Evolutionary conservation across 371 early-diverging fungal genomes (phyloP), one percentile per base, ranked within the genome.

Genomic region (Phascolomyces articulosus): DNA sequence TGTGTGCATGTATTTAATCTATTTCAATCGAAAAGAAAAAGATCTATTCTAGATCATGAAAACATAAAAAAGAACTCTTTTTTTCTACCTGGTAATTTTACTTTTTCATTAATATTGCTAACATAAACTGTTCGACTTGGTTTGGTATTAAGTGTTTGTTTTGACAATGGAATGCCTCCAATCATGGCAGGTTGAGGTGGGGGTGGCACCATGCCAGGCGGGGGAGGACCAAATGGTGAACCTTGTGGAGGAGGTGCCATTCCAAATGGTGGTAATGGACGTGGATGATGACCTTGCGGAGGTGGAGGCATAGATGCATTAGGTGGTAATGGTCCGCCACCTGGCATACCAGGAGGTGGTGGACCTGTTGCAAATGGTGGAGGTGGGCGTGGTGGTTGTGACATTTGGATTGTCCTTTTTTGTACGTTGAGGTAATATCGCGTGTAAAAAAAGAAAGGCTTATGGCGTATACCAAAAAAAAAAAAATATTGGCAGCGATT

Each of bases 61-160:
- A 31, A 31, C 3, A 31, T 31, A 31, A 31, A 31, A 31, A 6
- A 31, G 31, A 6, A 31, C 10, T 44, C 16, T 20, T 15, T 20
- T 8, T 27, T 7, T n/a, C 31, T 76, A 93, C 92, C 92, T 67
- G 85, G 79, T 60, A 93, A 80, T 63, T 93, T 91, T 56, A 95
- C 87, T 74, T 94, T 92, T 70, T 95, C 96, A 67, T 94, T 92
- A 44, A 98, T 78, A 70, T 92, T 90, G 64, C 87, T 88, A 62
- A 94, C 86, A 77, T 96, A 96, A 60, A 98, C 83, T 20, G 96
- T 94, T 62, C 91, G 84, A 62, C 80, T 87, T 21, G 97, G 92
- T 40, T 88, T 75, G 41, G 81, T 84, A 70, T 87, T 81, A 20
- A 87, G 70, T 38, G 82, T 76, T 57, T 87, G 86, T 65, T 86